Percentiles rank a stretch among this genome's conserved stretches.
These are phyloP conservation scores for Phellopilus nigrolimitatus DNA, from an alignment of 1,284 basidiomycete genomes.

Conservation along the genomic window DNA sequence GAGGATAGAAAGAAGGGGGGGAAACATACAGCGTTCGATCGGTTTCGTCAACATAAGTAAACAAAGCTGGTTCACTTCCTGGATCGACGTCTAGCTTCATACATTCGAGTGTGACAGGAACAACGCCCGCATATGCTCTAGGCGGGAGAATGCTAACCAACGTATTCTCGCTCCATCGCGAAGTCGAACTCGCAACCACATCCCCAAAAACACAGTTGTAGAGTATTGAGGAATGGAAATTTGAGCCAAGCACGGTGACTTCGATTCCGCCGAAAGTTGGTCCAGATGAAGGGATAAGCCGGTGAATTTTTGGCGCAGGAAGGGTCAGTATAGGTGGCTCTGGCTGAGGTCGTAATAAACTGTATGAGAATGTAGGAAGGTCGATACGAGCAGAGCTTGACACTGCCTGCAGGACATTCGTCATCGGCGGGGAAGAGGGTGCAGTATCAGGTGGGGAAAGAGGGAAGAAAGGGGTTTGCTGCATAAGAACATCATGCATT, in stretches of 20 bases:
- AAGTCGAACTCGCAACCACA: constrained; percentile 75
- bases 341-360: constrained; percentile 9
- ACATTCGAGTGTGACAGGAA: constrained; percentile 85
- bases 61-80: constrained; percentile 51
- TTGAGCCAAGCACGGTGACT: constrained; percentile 88
- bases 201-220: constrained; percentile 87
- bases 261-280: constrained; percentile 93
- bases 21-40: constrained; percentile 78
- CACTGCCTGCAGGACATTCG: constrained; percentile 1
- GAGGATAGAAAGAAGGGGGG: constrained; percentile 18
- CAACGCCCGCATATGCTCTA: constrained; percentile 75
- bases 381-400: constrained; percentile 12
- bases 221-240: constrained; percentile 72
- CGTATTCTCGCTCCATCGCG: constrained; percentile 91
- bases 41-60: constrained; percentile 89
- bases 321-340: constrained; percentile 37
- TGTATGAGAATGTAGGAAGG: constrained; percentile 12
- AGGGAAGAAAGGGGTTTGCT: constrained; percentile 14
- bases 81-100: constrained; percentile 56
- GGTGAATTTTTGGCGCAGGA: constrained; percentile 66
- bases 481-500: constrained; percentile 15
- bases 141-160: constrained; percentile 92
- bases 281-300: constrained; percentile 87
- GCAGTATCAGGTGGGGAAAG: constrained; percentile 22
- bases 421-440: constrained; percentile 21